Evolutionary conservation across 75 land plant genomes (phyloP).

Genomic region (Gnetum montanum): DNA sequence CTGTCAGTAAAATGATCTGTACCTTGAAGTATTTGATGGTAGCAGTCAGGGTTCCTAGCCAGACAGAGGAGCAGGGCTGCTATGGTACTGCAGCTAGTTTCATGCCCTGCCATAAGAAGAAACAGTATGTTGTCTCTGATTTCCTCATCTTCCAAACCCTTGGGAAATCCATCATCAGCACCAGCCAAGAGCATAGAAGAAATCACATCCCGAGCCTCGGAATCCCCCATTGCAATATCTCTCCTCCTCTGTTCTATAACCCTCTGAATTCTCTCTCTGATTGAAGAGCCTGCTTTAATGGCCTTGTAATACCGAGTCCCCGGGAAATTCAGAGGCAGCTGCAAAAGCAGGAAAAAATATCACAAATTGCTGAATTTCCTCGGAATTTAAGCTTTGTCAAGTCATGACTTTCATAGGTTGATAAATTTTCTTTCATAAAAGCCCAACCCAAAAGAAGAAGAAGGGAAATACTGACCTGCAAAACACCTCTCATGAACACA

Average conservation of each 20-base stretch:
- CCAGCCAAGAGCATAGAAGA: slow-evolving; percentile 16
- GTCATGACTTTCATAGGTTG: no score
- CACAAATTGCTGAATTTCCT: no score
- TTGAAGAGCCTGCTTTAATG: slow-evolving; percentile 10
- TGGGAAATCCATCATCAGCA: slow-evolving; percentile 19
- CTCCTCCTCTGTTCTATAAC: slow-evolving; percentile 15
- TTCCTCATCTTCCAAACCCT: slow-evolving; percentile 18
- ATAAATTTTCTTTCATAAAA: no score
- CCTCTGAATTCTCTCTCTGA: slow-evolving; percentile 9
- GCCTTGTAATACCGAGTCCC: slow-evolving; percentile 23
- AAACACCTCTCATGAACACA: slow-evolving; percentile 10
- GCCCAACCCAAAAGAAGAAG: no score
- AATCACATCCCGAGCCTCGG: slow-evolving; percentile 19
- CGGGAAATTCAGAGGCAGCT: slow-evolving; percentile 29
- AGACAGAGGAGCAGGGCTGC: slow-evolving; percentile 30
- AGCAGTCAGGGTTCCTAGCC: slow-evolving; percentile 24
- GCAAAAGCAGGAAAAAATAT: no score
- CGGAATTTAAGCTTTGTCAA: no score
- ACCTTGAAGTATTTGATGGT: slow-evolving; percentile 15
- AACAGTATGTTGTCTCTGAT: slow-evolving; percentile 39
- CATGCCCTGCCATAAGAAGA: slow-evolving; percentile 40
- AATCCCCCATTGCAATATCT: slow-evolving; percentile 8
- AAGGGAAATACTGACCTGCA: no score
- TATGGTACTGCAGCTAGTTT: slow-evolving; percentile 23
- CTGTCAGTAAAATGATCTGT: no score